Conservation (phyloP, 176 grass and related monocot genomes). For the Zea luxurians region DNA sequence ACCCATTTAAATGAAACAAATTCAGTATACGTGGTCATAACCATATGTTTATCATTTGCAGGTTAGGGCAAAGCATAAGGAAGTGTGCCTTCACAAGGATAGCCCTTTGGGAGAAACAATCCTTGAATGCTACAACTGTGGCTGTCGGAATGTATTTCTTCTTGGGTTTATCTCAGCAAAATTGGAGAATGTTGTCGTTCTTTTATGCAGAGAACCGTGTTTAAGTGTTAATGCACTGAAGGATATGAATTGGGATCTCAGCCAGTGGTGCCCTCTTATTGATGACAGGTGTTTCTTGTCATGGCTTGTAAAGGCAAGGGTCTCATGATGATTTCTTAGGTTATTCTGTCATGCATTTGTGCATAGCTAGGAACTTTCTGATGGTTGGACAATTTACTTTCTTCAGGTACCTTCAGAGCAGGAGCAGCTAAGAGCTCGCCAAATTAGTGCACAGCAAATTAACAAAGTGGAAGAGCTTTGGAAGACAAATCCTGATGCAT, state of each 20-base stretch:
- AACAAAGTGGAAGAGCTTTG: constrained; percentile 99
- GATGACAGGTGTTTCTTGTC: constrained; percentile 94
- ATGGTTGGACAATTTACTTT: constrained; percentile 24
- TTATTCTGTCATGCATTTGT: not conserved
- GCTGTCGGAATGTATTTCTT: constrained; percentile 97
- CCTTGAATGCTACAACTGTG: constrained; percentile 98
- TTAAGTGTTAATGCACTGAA: constrained; percentile 97
- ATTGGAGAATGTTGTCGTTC: constrained; percentile 92
- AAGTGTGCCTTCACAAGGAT: constrained; percentile 99
- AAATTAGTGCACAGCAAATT: constrained; percentile 99
- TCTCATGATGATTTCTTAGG: constrained; percentile 25
- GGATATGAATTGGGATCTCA: constrained; percentile 99
- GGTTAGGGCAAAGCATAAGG: constrained; percentile 98
- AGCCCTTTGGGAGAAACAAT: constrained; percentile 95
- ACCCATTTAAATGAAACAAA: not conserved
- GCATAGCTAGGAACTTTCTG: constrained; percentile 16
- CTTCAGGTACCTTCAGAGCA: constrained; percentile 94
- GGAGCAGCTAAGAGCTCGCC: constrained; percentile 92
- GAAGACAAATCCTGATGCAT: constrained; percentile 97
- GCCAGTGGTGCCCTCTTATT: constrained; percentile 98
- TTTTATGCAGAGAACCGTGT: constrained; percentile 97
- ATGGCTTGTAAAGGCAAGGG: constrained; percentile 95
- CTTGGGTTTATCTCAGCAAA: constrained; percentile 99
- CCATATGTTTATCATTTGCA: constrained; percentile 35
- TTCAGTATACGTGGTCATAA: constrained; percentile 5